Base-by-base conservation (phyloP, 2,329 filamentous ascomycete genomes). In the Tolypocladium cylindrosporum region DNA sequence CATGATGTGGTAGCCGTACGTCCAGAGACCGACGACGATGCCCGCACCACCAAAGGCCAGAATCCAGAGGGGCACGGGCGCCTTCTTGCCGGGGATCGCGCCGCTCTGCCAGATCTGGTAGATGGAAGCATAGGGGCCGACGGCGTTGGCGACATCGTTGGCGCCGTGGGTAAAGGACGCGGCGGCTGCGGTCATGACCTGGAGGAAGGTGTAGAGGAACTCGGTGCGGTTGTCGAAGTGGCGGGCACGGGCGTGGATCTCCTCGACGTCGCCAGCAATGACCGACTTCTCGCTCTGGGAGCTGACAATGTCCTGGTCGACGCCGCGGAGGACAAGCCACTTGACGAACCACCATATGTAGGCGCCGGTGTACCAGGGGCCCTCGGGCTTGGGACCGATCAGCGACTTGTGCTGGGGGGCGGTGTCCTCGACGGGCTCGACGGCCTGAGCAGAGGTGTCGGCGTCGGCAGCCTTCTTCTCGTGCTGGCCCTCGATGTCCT, bases 161-260 rank as follows among this genome's bases (percentile, higher is more conserved):
- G 84, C 83, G 31, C 85, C 85, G 71, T 88, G 84, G 2, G 81
- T 80, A 61, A 87, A 86, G 4, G 83, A 85, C 16, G 83, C 81
- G 39, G 83, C 82, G 62, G 80, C 79, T 11, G 84, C 83, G 6
- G 83, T 84, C 71, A 84, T 75, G 64, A 85, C 69, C 63, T 84
- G 82, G 37, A 83, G 75, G 70, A 83, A 85, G 7, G 79, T 81
- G 69, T 82, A 86, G 54, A 82, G 74, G 71, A 81, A 82, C 69
- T 87, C 84, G 62, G 79, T 75, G 61, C 80, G 78, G 73, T 87
- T 86, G 68, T 85, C 78, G 68, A 79, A 87, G 66, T 85, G 82
- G 36, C 74, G 68, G 19, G 81, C 83, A 39, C 75, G 77, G 11
- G 80, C 81, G 64, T 86, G 81, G 56, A 83, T 76, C 61, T 78